phyloP scores from a whole-genome alignment of 2,329 filamentous ascomycete species.

The Bertia moriformis region DNA sequence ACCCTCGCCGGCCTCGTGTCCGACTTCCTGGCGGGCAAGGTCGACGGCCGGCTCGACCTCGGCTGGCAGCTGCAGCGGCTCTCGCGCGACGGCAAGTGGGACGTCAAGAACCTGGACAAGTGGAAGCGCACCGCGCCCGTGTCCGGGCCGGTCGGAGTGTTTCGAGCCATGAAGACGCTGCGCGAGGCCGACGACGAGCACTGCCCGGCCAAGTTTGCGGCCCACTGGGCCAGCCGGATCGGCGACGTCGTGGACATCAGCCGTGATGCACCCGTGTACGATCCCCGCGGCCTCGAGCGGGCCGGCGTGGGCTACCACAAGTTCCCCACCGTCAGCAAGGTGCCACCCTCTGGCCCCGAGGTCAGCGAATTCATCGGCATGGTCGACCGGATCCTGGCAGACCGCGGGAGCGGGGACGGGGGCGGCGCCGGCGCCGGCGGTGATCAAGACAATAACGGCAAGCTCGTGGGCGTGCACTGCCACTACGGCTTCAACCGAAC shows the following conservation, averaged over 20 bases:
- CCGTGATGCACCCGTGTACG: constrained; percentile 80
- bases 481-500: constrained; percentile 59
- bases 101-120: constrained; percentile 88
- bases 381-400: neutral
- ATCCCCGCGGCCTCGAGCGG: constrained; percentile 54
- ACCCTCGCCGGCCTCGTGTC: constrained; percentile 69
- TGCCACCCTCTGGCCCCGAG: constrained; percentile 41
- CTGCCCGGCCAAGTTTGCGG: constrained; percentile 58
- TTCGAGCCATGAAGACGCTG: constrained; percentile 84
- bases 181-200: constrained; percentile 77
- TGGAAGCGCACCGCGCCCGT: constrained; percentile 73
- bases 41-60: constrained; percentile 65
- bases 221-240: constrained; percentile 50
- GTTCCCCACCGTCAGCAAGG: constrained; percentile 81
- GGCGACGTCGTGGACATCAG: constrained; percentile 79
- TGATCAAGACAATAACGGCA: no score
- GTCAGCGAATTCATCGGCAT: neutral
- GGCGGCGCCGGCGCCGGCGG: no score
- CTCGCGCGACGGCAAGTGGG: constrained; percentile 86
- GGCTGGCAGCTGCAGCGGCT: constrained; percentile 87
- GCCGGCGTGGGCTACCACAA: constrained; percentile 65
- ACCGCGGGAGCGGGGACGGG: neutral
- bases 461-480: constrained; percentile 29
- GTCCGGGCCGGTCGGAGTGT: constrained; percentile 65
- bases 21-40: constrained; percentile 60